Conservation (phyloP, 2,329 filamentous ascomycete genomes). For the Pseudogymnoascus sp. region DNA sequence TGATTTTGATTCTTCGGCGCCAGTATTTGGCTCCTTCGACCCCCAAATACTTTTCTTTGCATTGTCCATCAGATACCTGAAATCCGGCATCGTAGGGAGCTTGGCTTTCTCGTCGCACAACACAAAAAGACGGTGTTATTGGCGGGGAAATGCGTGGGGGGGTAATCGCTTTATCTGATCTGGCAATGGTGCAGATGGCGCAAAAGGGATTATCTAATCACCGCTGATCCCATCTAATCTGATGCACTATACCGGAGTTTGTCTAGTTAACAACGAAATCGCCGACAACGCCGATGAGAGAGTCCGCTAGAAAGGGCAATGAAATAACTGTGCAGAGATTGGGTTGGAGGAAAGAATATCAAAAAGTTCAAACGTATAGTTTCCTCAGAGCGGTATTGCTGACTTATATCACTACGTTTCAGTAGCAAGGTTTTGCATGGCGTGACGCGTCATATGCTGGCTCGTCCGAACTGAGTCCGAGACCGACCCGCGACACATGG, state of each 20-base stretch:
- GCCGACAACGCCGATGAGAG: background rate
- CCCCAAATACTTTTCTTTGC: constrained; percentile 23
- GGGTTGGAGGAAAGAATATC: background rate
- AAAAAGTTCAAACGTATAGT: background rate
- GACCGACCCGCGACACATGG: background rate
- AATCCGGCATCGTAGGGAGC: background rate
- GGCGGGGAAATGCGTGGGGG: background rate
- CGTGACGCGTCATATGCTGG: background rate
- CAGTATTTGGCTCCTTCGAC: constrained; percentile 16
- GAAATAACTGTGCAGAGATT: background rate
- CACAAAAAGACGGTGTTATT: background rate
- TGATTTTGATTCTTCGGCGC: background rate
- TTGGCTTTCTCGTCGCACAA: background rate
- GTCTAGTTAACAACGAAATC: background rate
- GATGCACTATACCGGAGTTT: background rate
- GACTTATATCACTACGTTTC: background rate
- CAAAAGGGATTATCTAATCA: background rate
- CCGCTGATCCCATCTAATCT: background rate
- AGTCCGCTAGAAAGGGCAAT: background rate
- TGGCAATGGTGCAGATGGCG: background rate
- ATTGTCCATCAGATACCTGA: constrained; percentile 23
- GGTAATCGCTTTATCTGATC: background rate
- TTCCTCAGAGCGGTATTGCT: background rate
- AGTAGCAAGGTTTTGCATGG: background rate
- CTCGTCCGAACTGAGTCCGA: background rate